A percentile compares a stretch with the other conserved stretches of the same genome.
These are phyloP conservation scores for Centaurea solstitialis DNA, from an alignment of 129 eudicot species.

Conservation along the genomic window DNA sequence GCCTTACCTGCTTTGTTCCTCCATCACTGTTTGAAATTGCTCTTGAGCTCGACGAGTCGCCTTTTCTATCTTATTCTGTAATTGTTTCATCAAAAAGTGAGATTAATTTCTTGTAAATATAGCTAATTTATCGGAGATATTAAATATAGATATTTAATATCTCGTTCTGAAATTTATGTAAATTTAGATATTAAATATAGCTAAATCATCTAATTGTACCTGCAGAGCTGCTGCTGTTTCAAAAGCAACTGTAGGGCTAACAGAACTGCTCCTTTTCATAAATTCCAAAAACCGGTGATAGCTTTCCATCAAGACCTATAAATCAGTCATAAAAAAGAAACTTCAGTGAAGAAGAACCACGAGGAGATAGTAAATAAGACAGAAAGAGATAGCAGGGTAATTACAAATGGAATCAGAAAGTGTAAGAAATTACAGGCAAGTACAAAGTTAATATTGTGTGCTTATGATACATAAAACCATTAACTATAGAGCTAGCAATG, in stretches of 20 bases:
- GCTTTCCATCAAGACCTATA: constrained; percentile 79
- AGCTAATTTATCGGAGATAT: not conserved
- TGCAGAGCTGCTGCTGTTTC: constrained; percentile 98
- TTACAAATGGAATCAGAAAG: constrained; percentile 1
- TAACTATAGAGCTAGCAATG: not conserved
- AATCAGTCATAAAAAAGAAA: constrained; percentile 12
- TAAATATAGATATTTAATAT: too few relatives aligned
- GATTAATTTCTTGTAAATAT: constrained; percentile 21
- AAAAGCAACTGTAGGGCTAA: constrained; percentile 95
- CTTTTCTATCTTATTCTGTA: constrained; percentile 88
- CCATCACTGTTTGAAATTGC: constrained; percentile 94
- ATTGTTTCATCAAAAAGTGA: constrained; percentile 17
- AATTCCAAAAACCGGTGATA: constrained; percentile 70
- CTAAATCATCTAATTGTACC: constrained; percentile 41
- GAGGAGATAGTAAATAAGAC: constrained; percentile 1
- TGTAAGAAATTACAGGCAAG: constrained; percentile 8
- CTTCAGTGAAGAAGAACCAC: not conserved
- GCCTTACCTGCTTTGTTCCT: constrained; percentile 92
- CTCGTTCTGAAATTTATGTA: too few relatives aligned
- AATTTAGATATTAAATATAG: too few relatives aligned
- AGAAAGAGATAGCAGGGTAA: not conserved
- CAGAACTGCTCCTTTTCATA: constrained; percentile 86
- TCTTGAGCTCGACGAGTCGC: constrained; percentile 98
- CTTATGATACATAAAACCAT: not conserved
- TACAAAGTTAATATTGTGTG: not conserved